Evolutionary conservation across 257 asterid species (phyloP), one percentile per base, ranked within the genome.

Genomic region (Penstemon newberryi): DNA sequence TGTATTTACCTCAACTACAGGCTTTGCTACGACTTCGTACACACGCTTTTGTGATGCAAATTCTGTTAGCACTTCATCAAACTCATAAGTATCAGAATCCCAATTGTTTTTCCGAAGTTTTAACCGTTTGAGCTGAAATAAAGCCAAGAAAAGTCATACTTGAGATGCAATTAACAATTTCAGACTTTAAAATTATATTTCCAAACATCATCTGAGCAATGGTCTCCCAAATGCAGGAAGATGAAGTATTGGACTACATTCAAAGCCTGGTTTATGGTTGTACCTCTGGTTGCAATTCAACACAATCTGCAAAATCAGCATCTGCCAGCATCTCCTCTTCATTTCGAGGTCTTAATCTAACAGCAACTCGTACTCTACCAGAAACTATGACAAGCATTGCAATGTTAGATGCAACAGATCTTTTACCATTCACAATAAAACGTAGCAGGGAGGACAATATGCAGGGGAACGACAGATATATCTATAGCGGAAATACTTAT

Each of bases 231-330:
- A n/a, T 54, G 55, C 38, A 47, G 53, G 6, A 41, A 55, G 57
- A 65, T 33, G 67, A 47, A 63, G 19, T 15, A 46, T 19, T 33
- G n/a, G 40, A 43, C 4, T 43, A 50, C 13, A 57, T 19, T 47
- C 51, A 65, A 19, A 46, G 61, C 8, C 41, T 38, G 33, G 33
- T 46, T 55, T 19, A 51, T 25, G 45, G 71, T 50, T 44, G 43
- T 66, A 88, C 98, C 96, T 92, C 98, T 51, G 96, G 96, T 79
- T 87, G 98, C 88, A 89, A 79, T 77, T 92, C 96, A 51, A 92
- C 92, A 71, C 96, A 92, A 78, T 92, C 96, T 59, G 91, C 88
- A 74, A 89, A 87, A 85, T 92, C 98, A 61, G 96, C 78, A 82
- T 92, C 98, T 9, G 89, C 84, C 61, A 56, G 84, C 79, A 80